phyloP scores from a whole-genome alignment of 2,329 filamentous ascomycete genomes.

The Pseudopyrenochaeta lycopersici region DNA sequence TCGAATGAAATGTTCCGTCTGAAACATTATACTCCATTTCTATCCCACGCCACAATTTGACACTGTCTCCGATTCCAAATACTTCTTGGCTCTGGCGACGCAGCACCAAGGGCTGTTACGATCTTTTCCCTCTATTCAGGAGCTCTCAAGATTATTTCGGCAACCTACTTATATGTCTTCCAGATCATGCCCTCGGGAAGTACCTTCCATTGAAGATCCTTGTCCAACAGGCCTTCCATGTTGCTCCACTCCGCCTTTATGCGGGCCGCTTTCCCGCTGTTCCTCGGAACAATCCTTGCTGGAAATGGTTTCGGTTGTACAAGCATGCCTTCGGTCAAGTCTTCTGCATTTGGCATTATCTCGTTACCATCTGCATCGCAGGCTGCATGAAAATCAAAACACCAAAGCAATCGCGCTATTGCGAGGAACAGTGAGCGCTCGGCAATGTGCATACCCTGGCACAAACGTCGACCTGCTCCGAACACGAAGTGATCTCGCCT shows the following conservation, averaged over 20 bases:
- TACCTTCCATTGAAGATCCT: conserved; percentile 27
- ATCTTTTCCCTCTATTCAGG: too few species aligned
- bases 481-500: conserved; percentile 50
- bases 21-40: too few species aligned
- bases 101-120: too few species aligned
- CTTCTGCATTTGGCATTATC: conserved; percentile 17
- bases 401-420: conserved; percentile 47
- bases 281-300: conserved; percentile 24
- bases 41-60: too few species aligned
- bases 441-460: conserved; percentile 50
- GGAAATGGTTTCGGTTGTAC: conserved; percentile 26
- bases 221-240: conserved; percentile 23
- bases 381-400: conserved; percentile 31
- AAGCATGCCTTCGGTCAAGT: conserved; percentile 27
- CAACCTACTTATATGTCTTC: conserved; percentile 18
- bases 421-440: conserved; percentile 42
- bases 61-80: too few species aligned
- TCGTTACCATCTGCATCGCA: conserved; percentile 5
- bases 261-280: conserved; percentile 5
- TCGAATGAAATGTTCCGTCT: too few species aligned
- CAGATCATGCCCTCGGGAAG: conserved; percentile 27
- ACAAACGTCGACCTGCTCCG: conserved; percentile 49
- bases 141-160: too few species aligned
- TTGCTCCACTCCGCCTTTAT: conserved; percentile 27
- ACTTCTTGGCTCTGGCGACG: too few species aligned